Evolutionary conservation across 164 flowering plant species (phyloP).

Genomic region (Dillenia turbinata): DNA sequence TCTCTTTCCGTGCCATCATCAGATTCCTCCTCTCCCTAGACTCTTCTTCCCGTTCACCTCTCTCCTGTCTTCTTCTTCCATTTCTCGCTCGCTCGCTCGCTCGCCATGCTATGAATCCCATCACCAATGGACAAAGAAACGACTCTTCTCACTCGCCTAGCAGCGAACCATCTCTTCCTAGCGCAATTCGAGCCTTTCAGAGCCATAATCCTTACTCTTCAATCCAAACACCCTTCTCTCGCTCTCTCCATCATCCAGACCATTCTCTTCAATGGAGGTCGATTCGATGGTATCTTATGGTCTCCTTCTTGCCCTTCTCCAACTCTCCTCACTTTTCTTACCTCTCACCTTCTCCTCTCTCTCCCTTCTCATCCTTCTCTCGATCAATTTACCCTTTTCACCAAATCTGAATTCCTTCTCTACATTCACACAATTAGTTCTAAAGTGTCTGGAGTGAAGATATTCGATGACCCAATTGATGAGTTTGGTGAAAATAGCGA

Average conservation of each 20-base stretch:
- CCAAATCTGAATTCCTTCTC: constrained; percentile 70
- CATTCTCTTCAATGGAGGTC: constrained; percentile 55
- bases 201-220: constrained; percentile 61
- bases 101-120: too few relatives aligned
- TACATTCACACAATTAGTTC: constrained; percentile 46
- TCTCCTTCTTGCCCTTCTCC: constrained; percentile 64
- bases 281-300: constrained; percentile 44
- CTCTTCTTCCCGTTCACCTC: too few relatives aligned
- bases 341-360: constrained; percentile 56
- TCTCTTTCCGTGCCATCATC: too few relatives aligned
- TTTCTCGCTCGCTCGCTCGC: background rate
- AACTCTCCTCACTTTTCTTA: constrained; percentile 59
- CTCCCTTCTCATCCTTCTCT: constrained; percentile 49
- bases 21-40: too few relatives aligned
- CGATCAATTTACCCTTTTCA: constrained; percentile 41
- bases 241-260: constrained; percentile 67
- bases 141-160: constrained; percentile 59
- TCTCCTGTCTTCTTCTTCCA: background rate
- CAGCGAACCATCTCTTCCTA: constrained; percentile 77
- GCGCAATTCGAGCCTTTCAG: constrained; percentile 89
- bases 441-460: constrained; percentile 1
- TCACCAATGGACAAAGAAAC: constrained; percentile 60
- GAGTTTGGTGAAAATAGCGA: too few relatives aligned
- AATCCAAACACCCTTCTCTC: constrained; percentile 49
- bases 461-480: too few relatives aligned